Conservation (phyloP, 2,329 filamentous ascomycete genomes). For the Chrysosporium queenslandicum region DNA sequence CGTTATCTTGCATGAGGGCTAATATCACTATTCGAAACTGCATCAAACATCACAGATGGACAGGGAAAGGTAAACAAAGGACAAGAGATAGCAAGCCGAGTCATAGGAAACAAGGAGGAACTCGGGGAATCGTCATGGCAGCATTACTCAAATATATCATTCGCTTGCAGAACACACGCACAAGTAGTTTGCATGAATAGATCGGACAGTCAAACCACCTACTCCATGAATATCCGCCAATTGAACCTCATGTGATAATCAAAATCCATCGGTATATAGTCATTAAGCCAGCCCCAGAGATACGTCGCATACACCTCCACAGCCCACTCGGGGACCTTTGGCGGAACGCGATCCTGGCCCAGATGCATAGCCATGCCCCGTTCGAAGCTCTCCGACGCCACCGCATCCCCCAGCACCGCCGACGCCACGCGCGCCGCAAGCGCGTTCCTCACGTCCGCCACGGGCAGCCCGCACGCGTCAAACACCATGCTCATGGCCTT, state of each 20-base stretch:
- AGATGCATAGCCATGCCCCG: neutral
- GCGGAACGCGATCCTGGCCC: neutral
- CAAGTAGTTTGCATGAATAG: too few species aligned
- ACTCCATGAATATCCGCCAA: neutral
- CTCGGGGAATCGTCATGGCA: too few species aligned
- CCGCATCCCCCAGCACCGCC: neutral
- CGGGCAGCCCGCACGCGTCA: neutral
- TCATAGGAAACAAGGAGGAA: too few species aligned
- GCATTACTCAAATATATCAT: too few species aligned
- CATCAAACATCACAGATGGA: too few species aligned
- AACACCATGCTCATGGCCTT: neutral
- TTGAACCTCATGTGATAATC: neutral
- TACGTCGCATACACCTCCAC: neutral
- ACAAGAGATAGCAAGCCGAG: too few species aligned
- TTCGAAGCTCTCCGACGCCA: neutral
- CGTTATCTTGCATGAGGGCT: too few species aligned
- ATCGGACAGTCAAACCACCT: neutral
- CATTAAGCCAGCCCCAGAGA: conserved; percentile 1
- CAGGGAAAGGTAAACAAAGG: too few species aligned
- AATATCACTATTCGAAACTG: too few species aligned
- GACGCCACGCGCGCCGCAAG: neutral
- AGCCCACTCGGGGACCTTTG: neutral
- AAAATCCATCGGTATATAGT: neutral
- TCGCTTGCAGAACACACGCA: too few species aligned
- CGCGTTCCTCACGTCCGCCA: neutral